Evolutionary conservation across 2,329 filamentous ascomycete species (phyloP).

Genomic region (Domatiomyces catenatus): DNA sequence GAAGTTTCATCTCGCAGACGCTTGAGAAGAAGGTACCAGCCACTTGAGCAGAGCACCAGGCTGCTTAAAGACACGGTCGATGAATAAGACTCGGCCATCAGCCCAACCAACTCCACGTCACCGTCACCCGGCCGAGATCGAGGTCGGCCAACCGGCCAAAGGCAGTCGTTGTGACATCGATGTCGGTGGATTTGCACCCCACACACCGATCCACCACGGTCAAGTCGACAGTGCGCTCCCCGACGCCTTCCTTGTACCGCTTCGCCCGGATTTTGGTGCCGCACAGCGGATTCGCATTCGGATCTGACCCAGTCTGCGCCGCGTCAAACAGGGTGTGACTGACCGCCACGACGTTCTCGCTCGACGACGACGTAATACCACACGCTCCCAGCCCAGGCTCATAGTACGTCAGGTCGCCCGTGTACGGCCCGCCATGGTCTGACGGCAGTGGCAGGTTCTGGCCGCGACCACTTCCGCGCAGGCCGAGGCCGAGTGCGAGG

Average conservation of each 20-base stretch:
- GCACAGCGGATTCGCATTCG: slow-evolving; percentile 54
- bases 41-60: not conserved
- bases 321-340: slow-evolving; percentile 54
- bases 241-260: slow-evolving; percentile 25
- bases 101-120: slow-evolving; percentile 38
- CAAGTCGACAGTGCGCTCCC: slow-evolving; percentile 42
- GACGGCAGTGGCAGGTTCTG: slow-evolving; percentile 37
- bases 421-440: slow-evolving; percentile 35
- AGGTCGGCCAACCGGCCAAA: slow-evolving; percentile 34
- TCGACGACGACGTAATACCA: slow-evolving; percentile 39
- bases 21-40: slow-evolving; percentile 53
- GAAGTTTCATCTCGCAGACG: slow-evolving; percentile 68
- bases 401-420: slow-evolving; percentile 57
- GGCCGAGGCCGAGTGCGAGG: slow-evolving; percentile 13
- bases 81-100: not conserved
- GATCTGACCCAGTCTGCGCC: slow-evolving; percentile 34
- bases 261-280: slow-evolving; percentile 49
- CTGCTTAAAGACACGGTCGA: too few species aligned
- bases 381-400: slow-evolving; percentile 53
- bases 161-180: slow-evolving; percentile 35
- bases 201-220: slow-evolving; percentile 54
- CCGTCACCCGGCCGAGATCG: slow-evolving; percentile 31
- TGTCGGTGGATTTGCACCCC: slow-evolving; percentile 33
- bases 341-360: slow-evolving; percentile 50
- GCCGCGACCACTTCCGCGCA: slow-evolving; percentile 3